Conservation (phyloP, 2,329 filamentous ascomycete species). For the Tricladium varicosporioides region DNA sequence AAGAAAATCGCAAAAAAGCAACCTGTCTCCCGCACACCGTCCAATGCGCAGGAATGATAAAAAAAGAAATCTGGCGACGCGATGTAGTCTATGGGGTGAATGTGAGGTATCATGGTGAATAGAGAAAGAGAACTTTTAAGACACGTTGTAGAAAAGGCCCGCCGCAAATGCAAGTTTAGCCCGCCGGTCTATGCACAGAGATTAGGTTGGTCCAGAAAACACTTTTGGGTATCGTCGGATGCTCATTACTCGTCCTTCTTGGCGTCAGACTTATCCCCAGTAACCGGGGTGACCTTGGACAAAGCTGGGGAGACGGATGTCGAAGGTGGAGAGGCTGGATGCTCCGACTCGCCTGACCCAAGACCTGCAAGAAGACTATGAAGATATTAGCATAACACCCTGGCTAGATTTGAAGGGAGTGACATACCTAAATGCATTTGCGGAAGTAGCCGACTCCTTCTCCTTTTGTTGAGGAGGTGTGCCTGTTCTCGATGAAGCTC, state of each 20-base stretch:
- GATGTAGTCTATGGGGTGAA: constrained; percentile 36
- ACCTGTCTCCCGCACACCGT: constrained; percentile 32
- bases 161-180: constrained; percentile 44
- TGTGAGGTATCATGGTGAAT: constrained; percentile 44
- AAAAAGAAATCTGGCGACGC: constrained; percentile 33
- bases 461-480: constrained; percentile 75
- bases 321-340: constrained; percentile 68
- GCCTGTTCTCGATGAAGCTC: constrained; percentile 81
- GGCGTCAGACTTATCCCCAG: constrained; percentile 36
- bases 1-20: constrained; percentile 32
- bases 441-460: constrained; percentile 63
- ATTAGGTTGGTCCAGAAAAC: constrained; percentile 40
- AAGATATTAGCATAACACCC: constrained; percentile 27
- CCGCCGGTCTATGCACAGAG: constrained; percentile 45
- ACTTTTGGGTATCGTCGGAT: constrained; percentile 35
- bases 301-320: constrained; percentile 64
- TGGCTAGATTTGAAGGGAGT: background rate
- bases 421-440: constrained; percentile 91
- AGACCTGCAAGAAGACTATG: constrained; percentile 52
- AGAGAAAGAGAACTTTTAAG: constrained; percentile 43
- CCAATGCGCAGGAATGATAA: constrained; percentile 30
- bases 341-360: constrained; percentile 50
- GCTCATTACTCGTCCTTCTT: constrained; percentile 49
- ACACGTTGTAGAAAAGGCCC: constrained; percentile 40
- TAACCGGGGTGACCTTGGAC: constrained; percentile 59